These are phyloP conservation scores for Chrysopogon serrulatus DNA, from an alignment of 176 grass and related monocot genomes.

Conservation along the genomic window DNA sequence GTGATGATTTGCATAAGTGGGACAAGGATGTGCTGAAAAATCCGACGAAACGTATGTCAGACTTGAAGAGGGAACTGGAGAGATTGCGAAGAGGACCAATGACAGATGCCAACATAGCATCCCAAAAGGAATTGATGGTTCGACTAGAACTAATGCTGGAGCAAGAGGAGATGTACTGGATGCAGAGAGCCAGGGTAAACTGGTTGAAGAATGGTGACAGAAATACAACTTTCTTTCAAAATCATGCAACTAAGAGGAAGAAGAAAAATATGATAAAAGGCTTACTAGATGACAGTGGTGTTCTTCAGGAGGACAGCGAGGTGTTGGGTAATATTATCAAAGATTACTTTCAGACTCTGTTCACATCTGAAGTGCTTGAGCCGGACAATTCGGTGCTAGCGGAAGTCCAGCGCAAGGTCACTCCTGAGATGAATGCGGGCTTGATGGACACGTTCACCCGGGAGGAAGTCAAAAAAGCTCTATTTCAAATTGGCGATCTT, in stretches of 20 bases:
- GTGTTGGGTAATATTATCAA: too few species aligned
- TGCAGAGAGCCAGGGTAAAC: neutral
- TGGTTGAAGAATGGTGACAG: neutral
- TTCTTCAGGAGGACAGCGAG: too few species aligned
- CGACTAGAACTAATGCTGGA: neutral
- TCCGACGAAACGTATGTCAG: too few species aligned
- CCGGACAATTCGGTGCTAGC: too few species aligned
- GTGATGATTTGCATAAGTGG: neutral
- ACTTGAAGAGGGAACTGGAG: neutral
- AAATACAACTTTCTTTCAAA: neutral
- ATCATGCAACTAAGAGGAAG: neutral
- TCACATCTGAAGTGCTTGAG: too few species aligned
- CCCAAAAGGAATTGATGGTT: neutral
- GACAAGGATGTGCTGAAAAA: neutral
- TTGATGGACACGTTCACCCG: rapidly evolving
- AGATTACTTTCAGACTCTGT: too few species aligned
- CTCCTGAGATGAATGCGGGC: neutral
- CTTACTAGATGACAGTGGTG: neutral
- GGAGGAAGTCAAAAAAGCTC: neutral
- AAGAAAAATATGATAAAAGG: neutral
- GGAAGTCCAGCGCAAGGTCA: too few species aligned
- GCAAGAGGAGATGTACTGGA: neutral
- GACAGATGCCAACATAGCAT: neutral
- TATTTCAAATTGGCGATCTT: neutral
- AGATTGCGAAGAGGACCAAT: neutral